Evolutionary conservation across 768 basidiomycete genomes (phyloP), one percentile per base, ranked within the genome.

Genomic region (Plicaturopsis crispa): DNA sequence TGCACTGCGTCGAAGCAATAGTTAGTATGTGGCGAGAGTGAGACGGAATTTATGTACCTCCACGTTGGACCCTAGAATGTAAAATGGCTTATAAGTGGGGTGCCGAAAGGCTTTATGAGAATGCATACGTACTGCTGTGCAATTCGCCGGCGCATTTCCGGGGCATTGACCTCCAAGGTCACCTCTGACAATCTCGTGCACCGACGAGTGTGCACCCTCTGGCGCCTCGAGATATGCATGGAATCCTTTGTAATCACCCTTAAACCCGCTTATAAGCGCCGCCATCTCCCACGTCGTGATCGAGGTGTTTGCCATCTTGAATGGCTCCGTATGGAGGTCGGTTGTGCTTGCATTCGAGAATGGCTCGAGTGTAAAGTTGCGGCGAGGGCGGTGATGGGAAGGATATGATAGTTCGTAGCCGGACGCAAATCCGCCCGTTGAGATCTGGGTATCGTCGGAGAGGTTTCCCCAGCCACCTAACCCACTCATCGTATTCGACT

Each of bases 141-240:
- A 61, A 24, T 41, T 45, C 11, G 44, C 26, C 26, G 26, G 52
- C 11, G 55, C 48, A 18, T 49, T 46, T 17, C 20, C 7, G 0
- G 61, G 58, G 36, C 62, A 65, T 6, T 33, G 13, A 2, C 61
- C 57, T 1, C 37, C 48, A 3, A 58, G 24, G 35, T 62, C 60
- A n/a, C 61, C 61, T 31, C 60, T 56, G 18, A 58, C 36, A n/a
- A 57, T 62, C 12, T 52, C 31, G 41, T 64, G 63, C 6, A 61
- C 48, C n/a, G 45, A 49, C 6, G 43, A 35, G 30, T 65, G 63
- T 13, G 60, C 39, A 6, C 62, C 62, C 62, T 65, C 19, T 5
- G 35, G 10, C 8, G 26, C 39, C 40, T 62, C 63, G 6, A 62
- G 35, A 4, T 45, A 45, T 3, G 34, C 30, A 43, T 65, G 63